phyloP scores from a whole-genome alignment of 108 stramenopile species.

The Skeletonema potamos region DNA sequence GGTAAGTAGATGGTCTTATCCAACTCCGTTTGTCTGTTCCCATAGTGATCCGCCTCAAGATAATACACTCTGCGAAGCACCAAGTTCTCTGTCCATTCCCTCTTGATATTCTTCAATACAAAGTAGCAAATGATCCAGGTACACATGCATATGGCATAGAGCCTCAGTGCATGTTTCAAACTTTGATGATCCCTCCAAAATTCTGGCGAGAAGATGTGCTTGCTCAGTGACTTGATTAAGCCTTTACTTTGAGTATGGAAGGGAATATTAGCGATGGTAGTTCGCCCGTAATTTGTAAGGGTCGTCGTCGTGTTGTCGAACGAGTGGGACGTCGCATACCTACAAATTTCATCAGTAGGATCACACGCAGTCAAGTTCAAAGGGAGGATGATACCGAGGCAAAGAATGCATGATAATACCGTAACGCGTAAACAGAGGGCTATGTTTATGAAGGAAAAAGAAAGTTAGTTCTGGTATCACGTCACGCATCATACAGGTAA shows the following conservation, averaged over 20 bases:
- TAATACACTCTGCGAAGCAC: constrained; percentile 83
- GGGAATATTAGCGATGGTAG: constrained; percentile 76
- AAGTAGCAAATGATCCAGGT: constrained; percentile 67
- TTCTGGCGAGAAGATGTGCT: constrained; percentile 34
- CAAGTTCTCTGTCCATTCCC: constrained; percentile 76
- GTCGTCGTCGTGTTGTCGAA: constrained; percentile 11
- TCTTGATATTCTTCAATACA: constrained; percentile 41
- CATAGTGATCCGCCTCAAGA: constrained; percentile 78
- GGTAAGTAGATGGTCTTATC: constrained; percentile 45
- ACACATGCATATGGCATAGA: constrained; percentile 59
- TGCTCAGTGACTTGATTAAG: background rate
- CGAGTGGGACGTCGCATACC: background rate
- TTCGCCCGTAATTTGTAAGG: constrained; percentile 73
- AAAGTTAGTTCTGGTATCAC: background rate
- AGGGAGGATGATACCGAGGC: constrained; percentile 66
- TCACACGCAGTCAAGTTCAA: constrained; percentile 63
- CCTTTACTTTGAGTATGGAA: background rate
- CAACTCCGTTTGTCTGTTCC: constrained; percentile 62
- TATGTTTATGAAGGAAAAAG: background rate
- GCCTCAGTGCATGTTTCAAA: constrained; percentile 27
- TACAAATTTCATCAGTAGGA: constrained; percentile 8
- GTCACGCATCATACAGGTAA: background rate
- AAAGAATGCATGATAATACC: constrained; percentile 52
- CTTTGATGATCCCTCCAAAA: constrained; percentile 21
- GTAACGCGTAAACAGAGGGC: constrained; percentile 64